These are phyloP conservation scores for Dimargaris xerosporica DNA, from an alignment of 192 early-diverging fungal genomes.

Conservation along the genomic window DNA sequence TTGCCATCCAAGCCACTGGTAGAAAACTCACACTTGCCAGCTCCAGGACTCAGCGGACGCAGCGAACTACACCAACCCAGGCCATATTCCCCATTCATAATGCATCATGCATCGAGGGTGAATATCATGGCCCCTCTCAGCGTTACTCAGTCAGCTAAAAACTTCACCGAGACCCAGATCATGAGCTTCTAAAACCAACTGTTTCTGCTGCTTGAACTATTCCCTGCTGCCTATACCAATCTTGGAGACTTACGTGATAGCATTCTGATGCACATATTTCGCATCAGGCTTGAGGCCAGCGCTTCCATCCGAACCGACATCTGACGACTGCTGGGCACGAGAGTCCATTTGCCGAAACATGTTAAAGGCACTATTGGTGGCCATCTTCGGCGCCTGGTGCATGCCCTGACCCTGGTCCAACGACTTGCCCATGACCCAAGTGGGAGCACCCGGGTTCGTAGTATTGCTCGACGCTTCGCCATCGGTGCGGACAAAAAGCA, in stretches of 20 bases:
- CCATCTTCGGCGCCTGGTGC: constrained; percentile 27
- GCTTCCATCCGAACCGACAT: background rate
- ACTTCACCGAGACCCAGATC: too few species aligned
- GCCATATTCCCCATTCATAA: constrained; percentile 21
- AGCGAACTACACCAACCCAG: too few species aligned
- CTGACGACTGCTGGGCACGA: constrained; percentile 39
- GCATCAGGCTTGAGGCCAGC: constrained; percentile 49
- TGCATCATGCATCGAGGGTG: too few species aligned
- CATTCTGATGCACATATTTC: constrained; percentile 88
- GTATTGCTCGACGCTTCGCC: constrained; percentile 10
- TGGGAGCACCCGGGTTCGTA: background rate
- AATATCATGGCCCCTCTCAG: too few species aligned
- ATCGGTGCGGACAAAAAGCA: constrained; percentile 50
- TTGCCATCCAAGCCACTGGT: constrained; percentile 74
- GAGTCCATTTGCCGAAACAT: constrained; percentile 90
- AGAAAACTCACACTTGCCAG: constrained; percentile 37
- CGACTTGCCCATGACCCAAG: constrained; percentile 35
- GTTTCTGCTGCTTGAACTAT: too few species aligned
- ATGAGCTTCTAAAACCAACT: too few species aligned
- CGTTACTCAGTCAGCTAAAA: too few species aligned
- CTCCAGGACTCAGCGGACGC: background rate
- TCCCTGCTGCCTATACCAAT: too few species aligned
- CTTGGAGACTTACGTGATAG: constrained; percentile 54
- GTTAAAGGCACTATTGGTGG: constrained; percentile 57
- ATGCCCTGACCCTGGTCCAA: constrained; percentile 67